A percentile compares a stretch with the other conserved stretches of the same genome.
Conservation (phyloP, 192 early-diverging fungal genomes). For the Coemansia sp. region DNA sequence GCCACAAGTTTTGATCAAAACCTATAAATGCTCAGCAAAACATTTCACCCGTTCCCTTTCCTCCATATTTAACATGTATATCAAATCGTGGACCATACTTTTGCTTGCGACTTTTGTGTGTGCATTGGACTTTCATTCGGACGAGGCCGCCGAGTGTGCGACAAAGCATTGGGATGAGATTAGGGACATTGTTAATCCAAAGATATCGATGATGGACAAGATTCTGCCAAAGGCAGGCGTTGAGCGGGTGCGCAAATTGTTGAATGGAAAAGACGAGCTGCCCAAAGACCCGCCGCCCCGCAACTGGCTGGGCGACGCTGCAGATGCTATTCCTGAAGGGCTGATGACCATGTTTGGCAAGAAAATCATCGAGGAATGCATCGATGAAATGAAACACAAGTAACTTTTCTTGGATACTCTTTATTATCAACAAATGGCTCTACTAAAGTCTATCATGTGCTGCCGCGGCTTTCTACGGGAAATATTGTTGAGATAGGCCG, state of each 20-base stretch:
- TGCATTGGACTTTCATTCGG: constrained; percentile 39
- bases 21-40: too few species aligned
- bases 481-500: constrained; percentile 45
- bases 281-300: constrained; percentile 28
- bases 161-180: constrained; percentile 40
- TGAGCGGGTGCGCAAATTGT: constrained; percentile 18
- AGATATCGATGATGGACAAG: constrained; percentile 26
- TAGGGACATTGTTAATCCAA: constrained; percentile 24
- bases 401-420: not conserved
- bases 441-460: not conserved
- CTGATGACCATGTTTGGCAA: constrained; percentile 42
- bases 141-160: constrained; percentile 32
- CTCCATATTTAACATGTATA: constrained; percentile 1
- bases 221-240: constrained; percentile 18
- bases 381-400: constrained; percentile 19
- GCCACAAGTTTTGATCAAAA: too few species aligned
- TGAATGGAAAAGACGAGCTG: constrained; percentile 20
- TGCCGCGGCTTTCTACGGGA: not conserved
- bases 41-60: not conserved
- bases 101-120: not conserved
- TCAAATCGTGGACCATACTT: constrained; percentile 5
- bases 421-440: too few species aligned
- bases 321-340: constrained; percentile 32
- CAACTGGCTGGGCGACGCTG: constrained; percentile 36
- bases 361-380: constrained; percentile 42